Evolutionary conservation across 176 grass and related monocot species (phyloP), one percentile per base, ranked within the genome.

Genomic region (Miscanthus lutarioriparius): DNA sequence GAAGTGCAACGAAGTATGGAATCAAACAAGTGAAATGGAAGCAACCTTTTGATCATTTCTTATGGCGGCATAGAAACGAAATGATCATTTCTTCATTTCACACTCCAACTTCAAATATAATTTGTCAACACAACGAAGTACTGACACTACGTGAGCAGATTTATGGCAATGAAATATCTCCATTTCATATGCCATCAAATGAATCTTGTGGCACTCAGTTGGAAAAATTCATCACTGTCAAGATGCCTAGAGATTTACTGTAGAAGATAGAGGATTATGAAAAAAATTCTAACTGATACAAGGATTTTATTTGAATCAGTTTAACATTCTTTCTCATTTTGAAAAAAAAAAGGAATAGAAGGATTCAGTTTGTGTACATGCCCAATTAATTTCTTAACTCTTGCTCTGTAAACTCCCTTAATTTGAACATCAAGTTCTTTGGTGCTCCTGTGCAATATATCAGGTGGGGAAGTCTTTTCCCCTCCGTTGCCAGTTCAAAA

Each of bases 31-130:
- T 83, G 48, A 80, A 84, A 73, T 75, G 44, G 49, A 87, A 87
- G 49, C 39, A 75, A 83, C 33, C 61, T 83, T 83, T 40, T 87
- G 62, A 87, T 83, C 30, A 90, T 83, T 75, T 81, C 80, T 59
- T 82, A 63, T 79, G 84, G 40, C 39, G 4, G 62, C 6, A 67
- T 33, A 67, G 63, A 67, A 85, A 78, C 38, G 53, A 86, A 86
- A 56, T 54, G 20, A n/a, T 0, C 8, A 38, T 88, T 66, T 80
- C 87, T 80, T 85, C 82, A 70, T 84, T 83, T 85, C 64, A 77
- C 23, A 81, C 63, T 19, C 47, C 3, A 69, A 70, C 23, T 72
- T 76, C 43, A 64, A 77, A 85, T 39, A 26, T 72, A 43, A 54
- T 78, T 66, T 49, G 20, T 44, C 44, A 67, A 77, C 38, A n/a